Evolutionary conservation across 31 red algal species (phyloP).

Genomic region (Asparagopsis taxiformis): DNA sequence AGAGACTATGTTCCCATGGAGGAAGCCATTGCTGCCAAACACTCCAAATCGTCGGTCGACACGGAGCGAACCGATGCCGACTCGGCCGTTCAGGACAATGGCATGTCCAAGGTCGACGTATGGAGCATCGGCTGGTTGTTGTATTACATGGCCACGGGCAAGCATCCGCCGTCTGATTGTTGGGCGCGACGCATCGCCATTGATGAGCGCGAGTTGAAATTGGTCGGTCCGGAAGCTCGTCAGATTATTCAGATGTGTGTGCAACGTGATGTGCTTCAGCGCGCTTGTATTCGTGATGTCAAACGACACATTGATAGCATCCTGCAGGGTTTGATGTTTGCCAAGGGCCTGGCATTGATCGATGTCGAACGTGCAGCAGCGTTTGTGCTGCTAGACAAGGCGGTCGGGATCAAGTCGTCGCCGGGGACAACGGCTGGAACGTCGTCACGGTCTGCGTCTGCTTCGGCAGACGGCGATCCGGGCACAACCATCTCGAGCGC

Average conservation of each 20-base stretch:
- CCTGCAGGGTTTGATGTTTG: constrained; percentile 54
- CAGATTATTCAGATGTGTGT: constrained; percentile 39
- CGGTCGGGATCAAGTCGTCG: constrained; percentile 27
- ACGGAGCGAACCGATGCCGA: not conserved
- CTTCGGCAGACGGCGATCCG: not conserved
- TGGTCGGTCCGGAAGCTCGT: constrained; percentile 2
- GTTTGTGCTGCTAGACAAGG: constrained; percentile 40
- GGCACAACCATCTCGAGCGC: not conserved
- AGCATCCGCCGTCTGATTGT: constrained; percentile 30
- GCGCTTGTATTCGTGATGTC: constrained; percentile 37
- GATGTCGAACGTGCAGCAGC: constrained; percentile 10
- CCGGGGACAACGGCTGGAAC: not conserved
- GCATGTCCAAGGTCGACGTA: constrained; percentile 29
- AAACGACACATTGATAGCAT: constrained; percentile 35
- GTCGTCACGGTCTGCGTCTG: not conserved
- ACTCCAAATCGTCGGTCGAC: no score
- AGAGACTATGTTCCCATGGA: no score
- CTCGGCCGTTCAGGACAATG: not conserved
- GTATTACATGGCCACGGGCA: constrained; percentile 52
- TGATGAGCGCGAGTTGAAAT: constrained; percentile 16
- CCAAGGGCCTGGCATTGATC: constrained; percentile 27
- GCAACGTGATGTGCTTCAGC: constrained; percentile 11
- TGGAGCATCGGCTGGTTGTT: constrained; percentile 47
- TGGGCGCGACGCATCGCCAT: constrained; percentile 8
- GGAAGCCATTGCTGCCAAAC: no score